A percentile compares a stretch with the other conserved stretches of the same genome.
These are phyloP conservation scores for Phascolomyces articulosus DNA, from an alignment of 371 early-diverging fungal species.

Conservation along the genomic window DNA sequence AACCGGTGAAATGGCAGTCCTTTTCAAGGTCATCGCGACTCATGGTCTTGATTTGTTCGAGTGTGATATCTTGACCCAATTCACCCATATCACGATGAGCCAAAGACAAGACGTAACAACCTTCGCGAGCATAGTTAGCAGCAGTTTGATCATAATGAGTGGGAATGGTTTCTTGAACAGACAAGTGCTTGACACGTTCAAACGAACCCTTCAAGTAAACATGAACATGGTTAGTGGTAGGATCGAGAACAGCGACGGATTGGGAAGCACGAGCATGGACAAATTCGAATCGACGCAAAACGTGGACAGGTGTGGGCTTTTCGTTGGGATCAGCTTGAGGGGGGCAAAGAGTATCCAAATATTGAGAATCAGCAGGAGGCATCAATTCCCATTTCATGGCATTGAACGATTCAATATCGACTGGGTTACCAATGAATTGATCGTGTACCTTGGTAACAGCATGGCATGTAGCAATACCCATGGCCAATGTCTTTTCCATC, in stretches of 20 bases:
- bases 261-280: constrained; percentile 78
- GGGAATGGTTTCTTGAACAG: constrained; percentile 58
- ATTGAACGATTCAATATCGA: constrained; percentile 88
- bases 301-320: constrained; percentile 20
- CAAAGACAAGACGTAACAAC: constrained; percentile 79
- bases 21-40: constrained; percentile 67
- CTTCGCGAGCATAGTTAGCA: constrained; percentile 62
- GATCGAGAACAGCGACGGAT: constrained; percentile 69
- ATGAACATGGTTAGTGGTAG: constrained; percentile 49
- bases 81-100: constrained; percentile 52
- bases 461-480: constrained; percentile 80
- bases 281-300: constrained; percentile 81
- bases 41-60: constrained; percentile 31
- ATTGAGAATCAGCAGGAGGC: constrained; percentile 17
- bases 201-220: constrained; percentile 82
- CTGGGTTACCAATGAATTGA: constrained; percentile 81
- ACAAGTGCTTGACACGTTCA: constrained; percentile 63
- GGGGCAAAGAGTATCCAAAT: constrained; percentile 31
- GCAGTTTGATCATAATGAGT: constrained; percentile 54
- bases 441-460: constrained; percentile 68
- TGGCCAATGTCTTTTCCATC: constrained; percentile 25
- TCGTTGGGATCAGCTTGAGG: constrained; percentile 19
- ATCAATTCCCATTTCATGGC: constrained; percentile 41
- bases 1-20: constrained; percentile 59
- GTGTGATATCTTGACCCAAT: constrained; percentile 37